Evolutionary conservation across 2,329 filamentous ascomycete species (phyloP).

Genomic region (Dactylonectria macrodidyma): DNA sequence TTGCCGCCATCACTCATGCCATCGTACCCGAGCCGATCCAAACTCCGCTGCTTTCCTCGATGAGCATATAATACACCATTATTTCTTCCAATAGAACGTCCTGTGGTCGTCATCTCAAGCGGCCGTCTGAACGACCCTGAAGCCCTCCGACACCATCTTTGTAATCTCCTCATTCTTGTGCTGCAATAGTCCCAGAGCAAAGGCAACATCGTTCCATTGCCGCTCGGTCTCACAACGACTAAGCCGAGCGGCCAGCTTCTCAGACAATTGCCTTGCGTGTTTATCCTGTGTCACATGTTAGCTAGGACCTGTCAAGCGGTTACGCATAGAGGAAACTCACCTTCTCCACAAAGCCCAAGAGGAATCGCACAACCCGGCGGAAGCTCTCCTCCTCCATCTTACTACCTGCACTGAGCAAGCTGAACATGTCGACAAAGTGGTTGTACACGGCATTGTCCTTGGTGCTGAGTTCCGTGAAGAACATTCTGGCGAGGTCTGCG

Average conservation of each 20-base stretch:
- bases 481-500: constrained; percentile 95
- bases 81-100: constrained; percentile 17
- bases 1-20: constrained; percentile 43
- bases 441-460: constrained; percentile 99
- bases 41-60: constrained; percentile 36
- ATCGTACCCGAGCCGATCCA: constrained; percentile 39
- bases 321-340: constrained; percentile 62
- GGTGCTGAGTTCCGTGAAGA: constrained; percentile 96
- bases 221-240: constrained; percentile 90
- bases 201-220: constrained; percentile 98
- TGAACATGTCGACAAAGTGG: constrained; percentile 99
- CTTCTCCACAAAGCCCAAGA: constrained; percentile 98
- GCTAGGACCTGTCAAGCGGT: constrained; percentile 25
- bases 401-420: constrained; percentile 86
- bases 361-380: constrained; percentile 88
- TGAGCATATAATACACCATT: constrained; percentile 24
- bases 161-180: constrained; percentile 94
- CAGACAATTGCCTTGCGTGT: constrained; percentile 93
- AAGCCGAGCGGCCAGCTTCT: constrained; percentile 91
- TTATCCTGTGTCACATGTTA: constrained; percentile 78
- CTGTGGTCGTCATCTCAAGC: constrained; percentile 58
- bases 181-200: constrained; percentile 88
- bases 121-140: constrained; percentile 77
- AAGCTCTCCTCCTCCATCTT: constrained; percentile 88
- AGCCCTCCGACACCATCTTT: constrained; percentile 82